Evolutionary conservation across 768 basidiomycete species (phyloP).

Genomic region (Mycena vulgaris): DNA sequence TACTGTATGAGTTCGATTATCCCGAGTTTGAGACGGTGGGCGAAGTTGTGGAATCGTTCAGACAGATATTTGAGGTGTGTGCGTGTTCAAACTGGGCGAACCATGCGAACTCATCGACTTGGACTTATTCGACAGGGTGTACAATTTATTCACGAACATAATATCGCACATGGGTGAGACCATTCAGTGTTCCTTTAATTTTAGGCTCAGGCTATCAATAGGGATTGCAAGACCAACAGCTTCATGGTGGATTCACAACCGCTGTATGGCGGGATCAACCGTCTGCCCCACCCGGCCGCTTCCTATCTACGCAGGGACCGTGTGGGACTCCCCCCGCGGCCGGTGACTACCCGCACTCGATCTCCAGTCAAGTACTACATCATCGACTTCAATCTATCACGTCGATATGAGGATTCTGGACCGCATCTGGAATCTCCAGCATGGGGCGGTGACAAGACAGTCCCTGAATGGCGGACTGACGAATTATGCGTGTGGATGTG

Average conservation of each 20-base stretch:
- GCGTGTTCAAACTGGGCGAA: no score
- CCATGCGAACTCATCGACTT: no score
- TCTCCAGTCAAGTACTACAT: background rate
- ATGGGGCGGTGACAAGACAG: constrained; percentile 7
- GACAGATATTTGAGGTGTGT: background rate
- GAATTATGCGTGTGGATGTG: background rate
- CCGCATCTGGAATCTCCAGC: background rate
- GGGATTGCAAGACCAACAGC: constrained; percentile 6
- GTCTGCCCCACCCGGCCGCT: background rate
- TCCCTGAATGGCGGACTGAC: background rate
- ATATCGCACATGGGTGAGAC: background rate
- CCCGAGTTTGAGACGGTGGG: background rate
- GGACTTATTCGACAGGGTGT: background rate
- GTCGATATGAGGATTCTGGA: background rate
- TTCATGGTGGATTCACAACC: constrained; percentile 4
- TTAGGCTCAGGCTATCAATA: background rate
- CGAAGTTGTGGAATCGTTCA: constrained; percentile 1
- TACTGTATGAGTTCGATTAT: background rate
- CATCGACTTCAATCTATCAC: background rate
- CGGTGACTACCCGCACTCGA: background rate
- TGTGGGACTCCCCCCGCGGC: background rate
- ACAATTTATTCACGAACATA: background rate
- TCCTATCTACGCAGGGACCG: background rate
- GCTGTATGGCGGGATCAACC: background rate
- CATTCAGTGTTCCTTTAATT: background rate